A percentile compares a stretch with the other conserved stretches of the same genome.
phyloP scores from a whole-genome alignment of 1,139 yeast genomes.

The Protomyces lactucae-debilis region DNA sequence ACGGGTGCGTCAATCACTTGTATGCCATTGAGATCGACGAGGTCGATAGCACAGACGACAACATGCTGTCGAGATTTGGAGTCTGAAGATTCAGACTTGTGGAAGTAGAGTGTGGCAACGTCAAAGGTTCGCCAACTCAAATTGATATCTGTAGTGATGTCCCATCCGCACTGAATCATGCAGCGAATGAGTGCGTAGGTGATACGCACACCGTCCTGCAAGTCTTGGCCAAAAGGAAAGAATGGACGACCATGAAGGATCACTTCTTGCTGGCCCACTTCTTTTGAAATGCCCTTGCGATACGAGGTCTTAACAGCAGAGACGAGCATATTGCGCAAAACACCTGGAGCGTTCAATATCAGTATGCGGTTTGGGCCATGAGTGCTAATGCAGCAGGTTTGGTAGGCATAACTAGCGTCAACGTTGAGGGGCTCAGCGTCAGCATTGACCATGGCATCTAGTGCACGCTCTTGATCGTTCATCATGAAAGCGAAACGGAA shows the following conservation, averaged over 20 bases:
- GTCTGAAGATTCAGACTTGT: not conserved
- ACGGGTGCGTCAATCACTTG: constrained; percentile 19
- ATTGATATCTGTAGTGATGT: constrained; percentile 1
- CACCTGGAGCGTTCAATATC: constrained; percentile 18
- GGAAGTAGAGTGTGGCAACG: constrained; percentile 10
- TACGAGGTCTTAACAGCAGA: constrained; percentile 13
- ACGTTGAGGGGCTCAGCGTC: constrained; percentile 17
- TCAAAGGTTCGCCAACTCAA: constrained; percentile 12
- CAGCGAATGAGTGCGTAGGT: constrained; percentile 18
- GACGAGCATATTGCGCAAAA: constrained; percentile 2
- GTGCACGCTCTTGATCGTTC: not conserved
- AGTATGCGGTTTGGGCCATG: constrained; percentile 15
- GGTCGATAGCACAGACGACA: constrained; percentile 15
- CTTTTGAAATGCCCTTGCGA: constrained; percentile 8
- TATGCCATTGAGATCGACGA: constrained; percentile 1
- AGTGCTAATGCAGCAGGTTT: constrained; percentile 14
- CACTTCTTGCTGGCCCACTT: constrained; percentile 10
- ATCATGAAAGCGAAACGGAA: not conserved
- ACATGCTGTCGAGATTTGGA: not conserved
- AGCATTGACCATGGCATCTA: constrained; percentile 15
- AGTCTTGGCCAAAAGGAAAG: constrained; percentile 13
- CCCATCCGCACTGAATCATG: constrained; percentile 20
- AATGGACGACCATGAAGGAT: constrained; percentile 13
- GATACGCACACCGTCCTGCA: constrained; percentile 7
- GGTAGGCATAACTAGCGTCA: constrained; percentile 19